Conservation (phyloP, 1,139 yeast genomes). For the Sugiyamaella sp. region DNA sequence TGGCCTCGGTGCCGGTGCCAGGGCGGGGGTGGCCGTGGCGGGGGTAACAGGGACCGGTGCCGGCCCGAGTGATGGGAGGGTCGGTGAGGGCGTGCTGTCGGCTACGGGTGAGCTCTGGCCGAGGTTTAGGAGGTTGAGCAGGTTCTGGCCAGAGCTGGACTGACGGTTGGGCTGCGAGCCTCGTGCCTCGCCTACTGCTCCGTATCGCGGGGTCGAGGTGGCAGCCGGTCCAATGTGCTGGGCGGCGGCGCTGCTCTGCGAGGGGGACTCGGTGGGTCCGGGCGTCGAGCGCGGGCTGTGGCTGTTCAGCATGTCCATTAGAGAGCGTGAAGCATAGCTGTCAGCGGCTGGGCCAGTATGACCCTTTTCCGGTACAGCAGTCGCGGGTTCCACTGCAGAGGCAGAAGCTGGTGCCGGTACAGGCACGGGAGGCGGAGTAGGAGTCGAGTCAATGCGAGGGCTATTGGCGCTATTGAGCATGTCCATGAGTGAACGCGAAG, state of each 20-base stretch:
- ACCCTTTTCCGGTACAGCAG: background rate
- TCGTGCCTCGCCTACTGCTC: slow-evolving; percentile 20
- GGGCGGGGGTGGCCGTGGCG: background rate
- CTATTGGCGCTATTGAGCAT: slow-evolving; percentile 4
- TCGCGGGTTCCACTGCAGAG: background rate
- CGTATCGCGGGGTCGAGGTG: slow-evolving; percentile 11
- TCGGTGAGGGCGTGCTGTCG: background rate
- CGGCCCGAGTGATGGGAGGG: background rate
- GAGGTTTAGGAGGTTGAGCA: slow-evolving; percentile 11
- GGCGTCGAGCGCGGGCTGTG: background rate
- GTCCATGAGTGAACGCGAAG: slow-evolving; percentile 7
- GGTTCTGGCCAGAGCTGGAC: slow-evolving; percentile 18
- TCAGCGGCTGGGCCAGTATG: background rate
- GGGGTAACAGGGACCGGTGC: background rate
- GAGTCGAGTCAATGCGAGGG: background rate
- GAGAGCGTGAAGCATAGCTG: background rate
- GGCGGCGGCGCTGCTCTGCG: too few species aligned
- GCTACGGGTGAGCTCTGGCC: slow-evolving; percentile 1
- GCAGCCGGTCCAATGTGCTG: too few species aligned
- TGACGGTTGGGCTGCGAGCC: slow-evolving; percentile 2
- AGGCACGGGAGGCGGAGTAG: background rate
- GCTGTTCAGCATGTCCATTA: slow-evolving; percentile 10
- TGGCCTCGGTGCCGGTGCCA: background rate
- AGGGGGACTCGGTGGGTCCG: background rate
- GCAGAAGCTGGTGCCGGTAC: background rate